Conservation (phyloP, 2,329 filamentous ascomycete species). For the Clonostachys chloroleuca region DNA sequence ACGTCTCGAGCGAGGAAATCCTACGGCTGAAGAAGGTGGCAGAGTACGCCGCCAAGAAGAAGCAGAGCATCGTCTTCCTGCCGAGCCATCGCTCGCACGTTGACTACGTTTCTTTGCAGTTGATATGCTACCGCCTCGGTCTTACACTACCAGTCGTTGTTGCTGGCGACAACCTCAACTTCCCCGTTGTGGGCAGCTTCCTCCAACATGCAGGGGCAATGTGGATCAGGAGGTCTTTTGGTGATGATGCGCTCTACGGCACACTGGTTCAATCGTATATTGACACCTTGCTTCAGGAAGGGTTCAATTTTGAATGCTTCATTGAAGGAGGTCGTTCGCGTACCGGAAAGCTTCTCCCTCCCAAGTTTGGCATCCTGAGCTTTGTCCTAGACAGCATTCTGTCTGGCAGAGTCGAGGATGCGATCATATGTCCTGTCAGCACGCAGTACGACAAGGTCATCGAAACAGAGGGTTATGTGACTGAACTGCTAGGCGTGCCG, state of each 20-base stretch:
- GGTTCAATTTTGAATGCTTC: slow-evolving; percentile 95
- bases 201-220: slow-evolving; percentile 95
- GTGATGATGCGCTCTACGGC: slow-evolving; percentile 83
- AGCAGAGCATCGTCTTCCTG: slow-evolving; percentile 93
- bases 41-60: slow-evolving; percentile 75
- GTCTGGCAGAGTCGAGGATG: slow-evolving; percentile 82
- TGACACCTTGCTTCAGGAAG: slow-evolving; percentile 83
- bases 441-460: slow-evolving; percentile 99
- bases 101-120: slow-evolving; percentile 90
- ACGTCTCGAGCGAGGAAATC: slow-evolving; percentile 93
- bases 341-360: slow-evolving; percentile 88
- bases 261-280: slow-evolving; percentile 96
- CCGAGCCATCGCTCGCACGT: slow-evolving; percentile 94
- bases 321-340: slow-evolving; percentile 92
- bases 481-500: slow-evolving; percentile 85
- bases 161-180: slow-evolving; percentile 93
- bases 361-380: slow-evolving; percentile 91
- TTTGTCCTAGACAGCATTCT: slow-evolving; percentile 89
- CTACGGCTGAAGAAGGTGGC: slow-evolving; percentile 77
- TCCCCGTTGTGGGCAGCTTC: slow-evolving; percentile 84
- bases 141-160: slow-evolving; percentile 88
- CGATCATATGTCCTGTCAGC: slow-evolving; percentile 91
- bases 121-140: slow-evolving; percentile 92
- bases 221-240: slow-evolving; percentile 92
- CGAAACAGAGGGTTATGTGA: slow-evolving; percentile 95